Evolutionary conservation across 129 eudicot genomes (phyloP).

Genomic region (Arctium minus): DNA sequence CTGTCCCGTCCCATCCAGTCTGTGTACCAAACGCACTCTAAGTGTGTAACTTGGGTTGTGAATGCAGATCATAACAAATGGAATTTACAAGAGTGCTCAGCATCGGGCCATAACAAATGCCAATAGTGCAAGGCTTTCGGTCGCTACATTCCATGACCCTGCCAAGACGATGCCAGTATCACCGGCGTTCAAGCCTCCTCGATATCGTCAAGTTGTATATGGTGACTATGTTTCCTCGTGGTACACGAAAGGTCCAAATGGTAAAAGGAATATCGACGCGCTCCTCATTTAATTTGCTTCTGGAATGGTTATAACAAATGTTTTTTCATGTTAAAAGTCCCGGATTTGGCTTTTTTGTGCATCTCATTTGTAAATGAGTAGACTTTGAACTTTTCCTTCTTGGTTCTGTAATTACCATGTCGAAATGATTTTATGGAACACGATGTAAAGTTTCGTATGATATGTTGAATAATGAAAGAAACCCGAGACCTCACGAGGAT

Average conservation of each 20-base stretch:
- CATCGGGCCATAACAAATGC: conserved; percentile 89
- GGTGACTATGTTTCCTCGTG: conserved; percentile 87
- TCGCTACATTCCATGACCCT: conserved; percentile 96
- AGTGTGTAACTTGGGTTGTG: background rate
- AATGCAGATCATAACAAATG: conserved; percentile 80
- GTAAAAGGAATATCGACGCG: conserved; percentile 86
- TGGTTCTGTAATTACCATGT: background rate
- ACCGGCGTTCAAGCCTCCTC: conserved; percentile 67
- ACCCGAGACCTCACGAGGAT: no score
- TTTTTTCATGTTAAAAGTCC: background rate
- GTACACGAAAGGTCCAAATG: conserved; percentile 98
- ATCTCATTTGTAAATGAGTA: background rate
- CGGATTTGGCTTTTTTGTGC: background rate
- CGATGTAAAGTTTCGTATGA: background rate
- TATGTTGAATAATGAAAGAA: background rate
- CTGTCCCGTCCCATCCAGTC: no score
- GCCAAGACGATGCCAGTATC: conserved; percentile 54
- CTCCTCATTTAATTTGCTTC: conserved; percentile 29
- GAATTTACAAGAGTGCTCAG: conserved; percentile 64
- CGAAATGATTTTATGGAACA: background rate
- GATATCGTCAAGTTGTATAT: conserved; percentile 56
- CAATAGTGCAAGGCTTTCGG: conserved; percentile 64
- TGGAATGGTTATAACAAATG: background rate
- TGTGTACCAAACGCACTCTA: no score
- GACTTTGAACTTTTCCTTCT: background rate